These are phyloP conservation scores for Gossypium longicalyx DNA, from an alignment of 345 rosid genomes.

Conservation along the genomic window DNA sequence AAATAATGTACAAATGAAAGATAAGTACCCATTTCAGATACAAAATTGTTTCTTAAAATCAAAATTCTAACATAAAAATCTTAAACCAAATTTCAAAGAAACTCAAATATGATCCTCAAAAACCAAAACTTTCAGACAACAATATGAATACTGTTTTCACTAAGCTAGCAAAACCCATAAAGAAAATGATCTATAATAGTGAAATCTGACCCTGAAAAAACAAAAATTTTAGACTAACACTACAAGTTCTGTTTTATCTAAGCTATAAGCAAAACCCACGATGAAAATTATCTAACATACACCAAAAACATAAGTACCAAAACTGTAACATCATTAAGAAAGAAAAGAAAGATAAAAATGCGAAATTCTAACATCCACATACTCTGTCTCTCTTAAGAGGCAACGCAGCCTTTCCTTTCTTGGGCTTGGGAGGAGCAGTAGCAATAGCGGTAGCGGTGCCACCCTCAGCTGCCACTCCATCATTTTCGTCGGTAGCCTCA, in stretches of 20 bases:
- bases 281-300: not conserved
- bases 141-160: too few relatives aligned
- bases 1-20: not conserved
- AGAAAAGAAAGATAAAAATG: not conserved
- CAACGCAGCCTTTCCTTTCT: conserved; percentile 85
- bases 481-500: conserved; percentile 38
- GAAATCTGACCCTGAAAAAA: not conserved
- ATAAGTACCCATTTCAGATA: not conserved
- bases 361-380: conserved; percentile 18
- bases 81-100: not conserved
- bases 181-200: too few relatives aligned
- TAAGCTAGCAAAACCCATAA: too few relatives aligned
- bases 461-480: conserved; percentile 24
- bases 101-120: not conserved
- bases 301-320: not conserved
- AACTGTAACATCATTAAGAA: not conserved
- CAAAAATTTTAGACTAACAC: not conserved
- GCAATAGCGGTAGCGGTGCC: conserved; percentile 30
- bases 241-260: not conserved
- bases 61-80: not conserved
- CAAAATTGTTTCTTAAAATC: not conserved
- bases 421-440: conserved; percentile 52
- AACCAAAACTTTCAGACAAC: too few relatives aligned
- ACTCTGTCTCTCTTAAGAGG: conserved; percentile 87
- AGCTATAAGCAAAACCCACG: conserved; percentile 13